A percentile compares a stretch with the other conserved stretches of the same genome.
These are phyloP conservation scores for Dioscorea alata DNA, from an alignment of 106 monocot genomes.

Conservation along the genomic window DNA sequence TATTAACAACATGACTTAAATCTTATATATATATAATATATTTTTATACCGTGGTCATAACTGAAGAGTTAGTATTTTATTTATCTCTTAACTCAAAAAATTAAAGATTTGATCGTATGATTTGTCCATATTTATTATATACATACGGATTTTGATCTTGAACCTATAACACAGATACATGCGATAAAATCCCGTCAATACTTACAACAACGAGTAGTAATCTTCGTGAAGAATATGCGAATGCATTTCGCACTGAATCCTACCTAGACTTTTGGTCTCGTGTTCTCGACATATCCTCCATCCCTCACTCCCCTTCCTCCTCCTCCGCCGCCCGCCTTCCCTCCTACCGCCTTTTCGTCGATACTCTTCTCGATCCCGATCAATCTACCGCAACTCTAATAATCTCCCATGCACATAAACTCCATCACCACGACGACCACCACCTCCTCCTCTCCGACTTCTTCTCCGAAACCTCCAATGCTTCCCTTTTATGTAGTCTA, in stretches of 20 bases:
- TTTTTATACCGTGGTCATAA: no score
- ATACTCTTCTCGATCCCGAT: constrained; percentile 67
- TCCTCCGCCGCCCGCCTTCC: constrained; percentile 26
- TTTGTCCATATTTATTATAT: no score
- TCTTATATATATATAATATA: no score
- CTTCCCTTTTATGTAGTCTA: constrained; percentile 56
- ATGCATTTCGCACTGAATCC: constrained; percentile 79
- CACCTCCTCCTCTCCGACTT: constrained; percentile 38
- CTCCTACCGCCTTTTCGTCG: constrained; percentile 50
- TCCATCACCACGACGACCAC: neutral
- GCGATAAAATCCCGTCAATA: neutral
- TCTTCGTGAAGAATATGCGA: constrained; percentile 62
- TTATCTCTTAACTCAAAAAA: neutral
- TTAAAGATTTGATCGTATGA: neutral
- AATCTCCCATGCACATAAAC: constrained; percentile 8
- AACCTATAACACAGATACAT: neutral
- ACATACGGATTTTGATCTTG: no score
- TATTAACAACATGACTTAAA: no score
- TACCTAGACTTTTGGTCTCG: constrained; percentile 69
- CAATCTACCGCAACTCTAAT: constrained; percentile 30
- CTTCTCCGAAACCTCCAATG: constrained; percentile 56
- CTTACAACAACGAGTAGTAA: constrained; percentile 22
- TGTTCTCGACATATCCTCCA: constrained; percentile 48
- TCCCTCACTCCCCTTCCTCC: constrained; percentile 2
- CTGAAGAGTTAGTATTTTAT: neutral